These are phyloP conservation scores for Moringa oleifera DNA, from an alignment of 345 rosid species.

Conservation along the genomic window DNA sequence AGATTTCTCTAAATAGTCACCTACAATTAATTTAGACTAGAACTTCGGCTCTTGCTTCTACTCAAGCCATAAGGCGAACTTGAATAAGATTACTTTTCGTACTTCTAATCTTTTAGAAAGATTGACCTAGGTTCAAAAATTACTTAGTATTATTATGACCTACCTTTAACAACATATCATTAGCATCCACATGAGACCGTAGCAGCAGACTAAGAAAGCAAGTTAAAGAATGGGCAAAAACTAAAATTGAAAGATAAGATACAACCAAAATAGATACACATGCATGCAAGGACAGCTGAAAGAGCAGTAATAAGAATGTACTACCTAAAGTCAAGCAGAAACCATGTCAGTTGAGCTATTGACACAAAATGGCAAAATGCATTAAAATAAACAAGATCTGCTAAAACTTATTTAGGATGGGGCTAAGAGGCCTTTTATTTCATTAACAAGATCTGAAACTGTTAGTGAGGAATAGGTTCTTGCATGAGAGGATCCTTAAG, in stretches of 20 bases:
- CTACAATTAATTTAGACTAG: conserved; percentile 21
- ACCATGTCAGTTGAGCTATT: background rate
- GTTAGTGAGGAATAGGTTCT: too few species aligned
- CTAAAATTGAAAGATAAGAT: too few species aligned
- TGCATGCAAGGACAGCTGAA: too few species aligned
- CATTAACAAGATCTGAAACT: too few species aligned
- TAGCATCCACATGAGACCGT: background rate
- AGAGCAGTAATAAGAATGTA: too few species aligned
- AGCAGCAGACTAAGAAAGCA: too few species aligned
- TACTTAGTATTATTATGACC: background rate
- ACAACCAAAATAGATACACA: too few species aligned
- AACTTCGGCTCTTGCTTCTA: conserved; percentile 33
- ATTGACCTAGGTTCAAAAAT: conserved; percentile 37
- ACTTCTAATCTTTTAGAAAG: conserved; percentile 48
- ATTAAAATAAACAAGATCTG: background rate
- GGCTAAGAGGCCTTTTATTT: too few species aligned
- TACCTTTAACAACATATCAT: conserved; percentile 21
- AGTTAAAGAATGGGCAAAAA: too few species aligned
- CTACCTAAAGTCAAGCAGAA: background rate
- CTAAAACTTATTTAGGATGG: too few species aligned
- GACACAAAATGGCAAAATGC: background rate
- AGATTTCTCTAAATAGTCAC: background rate
- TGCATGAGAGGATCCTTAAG: too few species aligned
- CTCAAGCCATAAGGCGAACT: conserved; percentile 50
- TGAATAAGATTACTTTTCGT: conserved; percentile 38